Percentiles rank a stretch among this genome's conserved stretches.
Evolutionary conservation across 352 stramenopile genomes (phyloP).

Genomic region (Globisporangium rhizosaccharum): DNA sequence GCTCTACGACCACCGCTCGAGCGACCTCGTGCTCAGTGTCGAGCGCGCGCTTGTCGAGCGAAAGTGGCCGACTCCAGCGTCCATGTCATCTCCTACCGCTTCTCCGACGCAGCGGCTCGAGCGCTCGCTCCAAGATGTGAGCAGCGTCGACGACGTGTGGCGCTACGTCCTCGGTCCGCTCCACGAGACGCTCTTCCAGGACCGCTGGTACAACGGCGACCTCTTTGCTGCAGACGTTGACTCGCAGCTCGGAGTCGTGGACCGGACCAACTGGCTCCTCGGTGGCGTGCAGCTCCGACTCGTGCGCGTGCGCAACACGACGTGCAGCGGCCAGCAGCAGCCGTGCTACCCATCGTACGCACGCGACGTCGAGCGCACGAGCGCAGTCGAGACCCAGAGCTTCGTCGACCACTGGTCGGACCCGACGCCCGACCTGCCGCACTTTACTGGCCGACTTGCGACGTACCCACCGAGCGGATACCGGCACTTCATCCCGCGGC

Average conservation of each 20-base stretch:
- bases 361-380: constrained; percentile 16
- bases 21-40: constrained; percentile 26
- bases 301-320: constrained; percentile 31
- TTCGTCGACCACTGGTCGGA: constrained; percentile 31
- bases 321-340: constrained; percentile 8
- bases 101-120: neutral
- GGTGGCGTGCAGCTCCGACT: constrained; percentile 50
- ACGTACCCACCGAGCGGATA: constrained; percentile 25
- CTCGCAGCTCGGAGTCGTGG: constrained; percentile 43
- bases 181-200: constrained; percentile 35
- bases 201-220: constrained; percentile 57
- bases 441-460: constrained; percentile 26
- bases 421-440: constrained; percentile 3
- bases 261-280: constrained; percentile 45
- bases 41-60: constrained; percentile 17
- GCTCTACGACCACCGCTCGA: constrained; percentile 39
- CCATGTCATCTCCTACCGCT: too few relatives aligned
- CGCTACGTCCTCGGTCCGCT: constrained; percentile 40
- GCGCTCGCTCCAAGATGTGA: constrained; percentile 28
- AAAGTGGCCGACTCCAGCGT: neutral
- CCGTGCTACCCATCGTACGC: constrained; percentile 40
- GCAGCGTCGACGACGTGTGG: constrained; percentile 46
- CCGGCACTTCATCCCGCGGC: constrained; percentile 19
- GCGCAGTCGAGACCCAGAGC: constrained; percentile 3
- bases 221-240: constrained; percentile 37